Conservation (phyloP, 805 yeast genomes). For the Maudiozyma turicensis region DNA sequence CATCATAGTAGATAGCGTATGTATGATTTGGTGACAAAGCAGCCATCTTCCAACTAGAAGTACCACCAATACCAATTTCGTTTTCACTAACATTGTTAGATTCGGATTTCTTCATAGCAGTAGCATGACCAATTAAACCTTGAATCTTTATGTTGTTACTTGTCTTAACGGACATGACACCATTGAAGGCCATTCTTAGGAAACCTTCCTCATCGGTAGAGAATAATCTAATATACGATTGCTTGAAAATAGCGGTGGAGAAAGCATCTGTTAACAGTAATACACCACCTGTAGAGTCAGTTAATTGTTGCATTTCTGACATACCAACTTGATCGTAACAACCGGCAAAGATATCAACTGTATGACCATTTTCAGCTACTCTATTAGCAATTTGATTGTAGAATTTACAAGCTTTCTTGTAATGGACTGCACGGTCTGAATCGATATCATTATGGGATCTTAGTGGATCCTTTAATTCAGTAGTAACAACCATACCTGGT, state of each 20-base stretch:
- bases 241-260: constrained; percentile 89
- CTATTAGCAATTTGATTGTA: constrained; percentile 67
- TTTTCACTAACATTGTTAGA: constrained; percentile 77
- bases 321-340: constrained; percentile 95
- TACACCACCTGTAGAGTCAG: constrained; percentile 85
- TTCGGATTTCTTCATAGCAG: constrained; percentile 54
- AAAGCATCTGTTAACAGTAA: constrained; percentile 84
- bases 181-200: constrained; percentile 85
- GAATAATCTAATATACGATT: constrained; percentile 80
- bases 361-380: constrained; percentile 64
- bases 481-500: constrained; percentile 90
- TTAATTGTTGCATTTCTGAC: constrained; percentile 81
- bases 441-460: constrained; percentile 97
- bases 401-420: constrained; percentile 73
- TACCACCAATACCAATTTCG: constrained; percentile 90
- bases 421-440: constrained; percentile 79
- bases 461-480: constrained; percentile 87
- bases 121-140: constrained; percentile 91
- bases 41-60: constrained; percentile 81
- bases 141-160: constrained; percentile 80
- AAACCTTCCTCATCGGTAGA: constrained; percentile 80
- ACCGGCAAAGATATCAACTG: constrained; percentile 87
- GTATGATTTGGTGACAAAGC: constrained; percentile 80
- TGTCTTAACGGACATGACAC: constrained; percentile 77
- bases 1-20: constrained; percentile 83